Evolutionary conservation across 352 stramenopile genomes (phyloP).

Genomic region (Phytophthora quininea): DNA sequence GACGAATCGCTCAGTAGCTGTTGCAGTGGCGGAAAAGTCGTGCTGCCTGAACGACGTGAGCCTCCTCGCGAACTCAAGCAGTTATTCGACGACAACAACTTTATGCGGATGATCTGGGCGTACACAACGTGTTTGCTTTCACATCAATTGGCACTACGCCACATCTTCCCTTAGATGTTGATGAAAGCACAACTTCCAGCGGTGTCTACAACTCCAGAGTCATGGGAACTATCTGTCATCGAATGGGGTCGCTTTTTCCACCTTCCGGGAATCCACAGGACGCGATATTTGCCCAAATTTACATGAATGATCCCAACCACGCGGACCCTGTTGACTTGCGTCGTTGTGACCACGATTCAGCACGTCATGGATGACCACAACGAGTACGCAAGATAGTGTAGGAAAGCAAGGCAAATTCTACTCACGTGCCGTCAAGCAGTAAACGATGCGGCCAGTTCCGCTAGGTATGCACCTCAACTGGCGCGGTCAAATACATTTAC

Average conservation of each 20-base stretch:
- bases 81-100: background rate
- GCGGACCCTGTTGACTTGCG: background rate
- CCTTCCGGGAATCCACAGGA: background rate
- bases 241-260: background rate
- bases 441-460: background rate
- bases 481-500: background rate
- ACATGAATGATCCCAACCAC: slow-evolving; percentile 14
- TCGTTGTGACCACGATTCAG: background rate
- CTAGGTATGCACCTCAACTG: background rate
- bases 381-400: slow-evolving; percentile 4
- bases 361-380: slow-evolving; percentile 12
- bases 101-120: slow-evolving; percentile 7
- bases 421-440: background rate
- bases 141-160: slow-evolving; percentile 2
- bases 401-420: background rate
- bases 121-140: slow-evolving; percentile 25
- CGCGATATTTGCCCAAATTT: slow-evolving; percentile 13
- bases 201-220: slow-evolving; percentile 9
- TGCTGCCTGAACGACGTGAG: background rate
- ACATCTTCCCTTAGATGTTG: background rate
- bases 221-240: slow-evolving; percentile 4
- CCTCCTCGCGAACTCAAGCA: background rate
- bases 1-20: background rate
- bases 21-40: background rate
- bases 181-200: slow-evolving; percentile 1